Evolutionary conservation across 345 rosid genomes (phyloP), one percentile per base, ranked within the genome.

Genomic region (Murraya paniculata): DNA sequence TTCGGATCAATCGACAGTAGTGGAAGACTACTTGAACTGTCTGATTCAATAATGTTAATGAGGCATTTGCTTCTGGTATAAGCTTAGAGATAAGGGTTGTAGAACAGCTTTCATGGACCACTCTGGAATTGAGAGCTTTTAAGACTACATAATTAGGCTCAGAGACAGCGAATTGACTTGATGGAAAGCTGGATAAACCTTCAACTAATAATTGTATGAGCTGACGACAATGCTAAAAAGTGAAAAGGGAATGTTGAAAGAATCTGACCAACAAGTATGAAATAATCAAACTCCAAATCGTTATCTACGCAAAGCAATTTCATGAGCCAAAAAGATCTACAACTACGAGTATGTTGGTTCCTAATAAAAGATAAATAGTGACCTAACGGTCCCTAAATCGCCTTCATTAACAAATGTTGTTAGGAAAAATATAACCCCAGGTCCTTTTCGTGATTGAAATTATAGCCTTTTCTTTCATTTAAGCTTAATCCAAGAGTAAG

Each of bases 331-430:
- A 21, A 67, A 36, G 2, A 13, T 64, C 8, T 31, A 38, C 7
- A 30, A 73, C 35, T 33, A 45, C 50, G 50, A 45, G 80, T 7
- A 74, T 68, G 64, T 86, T 82, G 61, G 83, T 76, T 80, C 57
- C 50, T 78, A 64, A 50, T 65, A 78, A 67, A 65, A 65, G 76
- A 75, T 31, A 64, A 16, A 66, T 58, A 9, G 68, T 55, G 59
- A 77, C 73, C 66, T n/a, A 27, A 72, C 33, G 77, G 82, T 58
- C 79, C 76, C 55, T 28, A 64, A 64, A 64, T 64, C 8, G 13
- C 25, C 45, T 21, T 5, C 14, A 39, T 60, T 0, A 28, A 28
- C 18, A 45, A 11, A 45, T 41, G 11, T 41, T 11, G 50, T 41
- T 3, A 2, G 50, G 50, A 41, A 45, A 45, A 13, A 11, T 3